Conservation (phyloP, 192 early-diverging fungal species). For the Umbelopsis vinacea region DNA sequence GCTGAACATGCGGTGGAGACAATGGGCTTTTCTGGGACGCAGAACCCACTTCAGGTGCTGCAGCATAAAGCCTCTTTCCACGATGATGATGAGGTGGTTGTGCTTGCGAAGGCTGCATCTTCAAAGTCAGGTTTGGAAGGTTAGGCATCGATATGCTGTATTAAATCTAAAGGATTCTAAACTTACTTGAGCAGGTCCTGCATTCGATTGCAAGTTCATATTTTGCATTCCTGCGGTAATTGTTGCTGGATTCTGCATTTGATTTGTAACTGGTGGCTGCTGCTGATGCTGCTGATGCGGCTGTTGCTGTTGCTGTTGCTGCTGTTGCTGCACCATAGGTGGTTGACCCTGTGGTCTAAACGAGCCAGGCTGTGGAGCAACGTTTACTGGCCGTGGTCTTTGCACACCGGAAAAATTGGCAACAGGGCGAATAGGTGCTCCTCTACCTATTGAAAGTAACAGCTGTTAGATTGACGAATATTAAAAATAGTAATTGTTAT, state of each 20-base stretch:
- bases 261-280: background rate
- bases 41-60: conserved; percentile 24
- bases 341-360: background rate
- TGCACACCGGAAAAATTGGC: conserved; percentile 1
- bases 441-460: background rate
- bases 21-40: background rate
- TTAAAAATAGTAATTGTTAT: no score
- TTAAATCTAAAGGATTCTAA: background rate
- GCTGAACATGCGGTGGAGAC: conserved; percentile 22
- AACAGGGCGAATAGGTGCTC: conserved; percentile 5
- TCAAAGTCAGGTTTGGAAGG: background rate
- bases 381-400: conserved; percentile 11
- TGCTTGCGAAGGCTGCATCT: conserved; percentile 7
- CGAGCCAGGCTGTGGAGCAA: background rate
- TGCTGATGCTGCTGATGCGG: background rate
- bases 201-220: conserved; percentile 31
- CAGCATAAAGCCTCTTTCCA: conserved; percentile 35
- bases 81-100: conserved; percentile 4
- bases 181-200: background rate
- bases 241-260: conserved; percentile 8
- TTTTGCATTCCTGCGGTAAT: conserved; percentile 33
- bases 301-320: background rate
- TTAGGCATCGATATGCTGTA: background rate
- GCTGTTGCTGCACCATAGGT: conserved; percentile 1
- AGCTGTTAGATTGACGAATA: background rate